These are phyloP conservation scores for Phytomonas sp. DNA, from an alignment of 208 protist genomes.

Conservation along the genomic window DNA sequence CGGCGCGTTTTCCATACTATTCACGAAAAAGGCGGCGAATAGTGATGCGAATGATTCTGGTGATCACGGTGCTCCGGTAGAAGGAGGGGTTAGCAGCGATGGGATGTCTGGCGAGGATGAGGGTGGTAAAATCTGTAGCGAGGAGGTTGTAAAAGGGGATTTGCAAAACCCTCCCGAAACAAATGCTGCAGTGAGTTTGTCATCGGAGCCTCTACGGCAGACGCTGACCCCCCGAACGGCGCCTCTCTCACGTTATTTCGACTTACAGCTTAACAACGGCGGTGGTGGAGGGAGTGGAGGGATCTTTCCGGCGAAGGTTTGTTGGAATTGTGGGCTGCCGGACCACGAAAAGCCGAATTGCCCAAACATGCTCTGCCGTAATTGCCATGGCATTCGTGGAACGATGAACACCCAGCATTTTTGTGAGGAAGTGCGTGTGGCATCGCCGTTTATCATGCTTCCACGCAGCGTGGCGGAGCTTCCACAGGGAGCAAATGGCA, in stretches of 20 bases:
- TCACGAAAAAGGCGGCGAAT: background rate
- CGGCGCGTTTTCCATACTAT: background rate
- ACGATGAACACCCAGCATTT: conserved; percentile 24
- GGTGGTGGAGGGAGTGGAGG: conserved; percentile 13
- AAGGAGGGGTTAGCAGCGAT: background rate
- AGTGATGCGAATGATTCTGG: background rate
- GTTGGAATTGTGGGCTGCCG: conserved; percentile 72
- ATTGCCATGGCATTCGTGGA: conserved; percentile 48
- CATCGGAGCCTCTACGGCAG: background rate
- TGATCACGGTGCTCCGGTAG: background rate
- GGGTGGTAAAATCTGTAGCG: conserved; percentile 1
- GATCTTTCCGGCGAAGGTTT: conserved; percentile 28
- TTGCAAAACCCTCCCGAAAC: background rate
- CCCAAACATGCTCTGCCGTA: conserved; percentile 59
- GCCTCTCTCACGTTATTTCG: conserved; percentile 49
- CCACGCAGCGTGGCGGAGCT: conserved; percentile 13
- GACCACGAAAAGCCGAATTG: conserved; percentile 80
- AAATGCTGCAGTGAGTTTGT: background rate
- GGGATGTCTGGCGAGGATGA: conserved; percentile 5
- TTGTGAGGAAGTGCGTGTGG: conserved; percentile 16
- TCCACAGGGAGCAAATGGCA: conserved; percentile 17
- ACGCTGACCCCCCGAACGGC: background rate
- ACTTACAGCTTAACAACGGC: conserved; percentile 20
- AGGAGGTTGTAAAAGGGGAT: background rate
- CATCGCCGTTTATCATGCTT: conserved; percentile 45